Conservation (phyloP, 1,139 yeast species). For the Scheffersomyces illinoinensis region DNA sequence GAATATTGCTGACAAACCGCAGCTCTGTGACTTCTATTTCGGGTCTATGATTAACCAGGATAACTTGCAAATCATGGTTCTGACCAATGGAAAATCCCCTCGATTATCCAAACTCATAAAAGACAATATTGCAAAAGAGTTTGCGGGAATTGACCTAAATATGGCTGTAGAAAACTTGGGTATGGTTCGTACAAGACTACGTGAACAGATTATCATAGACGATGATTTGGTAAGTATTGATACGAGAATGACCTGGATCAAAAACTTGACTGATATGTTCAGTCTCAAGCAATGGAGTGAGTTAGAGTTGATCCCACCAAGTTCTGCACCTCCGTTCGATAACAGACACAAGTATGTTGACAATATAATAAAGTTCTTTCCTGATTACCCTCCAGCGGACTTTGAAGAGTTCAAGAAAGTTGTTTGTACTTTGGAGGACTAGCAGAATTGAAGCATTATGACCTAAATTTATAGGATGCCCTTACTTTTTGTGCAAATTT, state of each 20-base stretch:
- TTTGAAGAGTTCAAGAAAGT: slow-evolving; percentile 28
- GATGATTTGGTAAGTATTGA: slow-evolving; percentile 55
- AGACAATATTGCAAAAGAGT: slow-evolving; percentile 52
- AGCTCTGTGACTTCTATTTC: slow-evolving; percentile 81
- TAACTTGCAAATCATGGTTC: slow-evolving; percentile 78
- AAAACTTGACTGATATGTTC: slow-evolving; percentile 61
- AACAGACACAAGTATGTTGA: slow-evolving; percentile 20
- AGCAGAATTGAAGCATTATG: not conserved
- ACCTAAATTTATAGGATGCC: not conserved
- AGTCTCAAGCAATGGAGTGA: slow-evolving; percentile 61
- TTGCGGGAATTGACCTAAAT: slow-evolving; percentile 46
- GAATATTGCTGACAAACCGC: slow-evolving; percentile 84
- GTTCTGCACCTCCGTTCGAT: slow-evolving; percentile 15
- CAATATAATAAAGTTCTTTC: slow-evolving; percentile 36
- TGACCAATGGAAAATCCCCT: slow-evolving; percentile 84
- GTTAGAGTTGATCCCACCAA: slow-evolving; percentile 23
- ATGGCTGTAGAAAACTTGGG: slow-evolving; percentile 68
- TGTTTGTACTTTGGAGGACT: not conserved
- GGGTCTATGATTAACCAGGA: slow-evolving; percentile 80
- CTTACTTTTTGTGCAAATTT: not conserved
- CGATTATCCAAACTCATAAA: slow-evolving; percentile 68
- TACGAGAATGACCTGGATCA: slow-evolving; percentile 73
- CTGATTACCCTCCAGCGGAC: slow-evolving; percentile 43
- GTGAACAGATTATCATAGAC: slow-evolving; percentile 45
- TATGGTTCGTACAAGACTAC: slow-evolving; percentile 50